Evolutionary conservation across 1,139 yeast species (phyloP).

Genomic region (Kodamaea suecica): DNA sequence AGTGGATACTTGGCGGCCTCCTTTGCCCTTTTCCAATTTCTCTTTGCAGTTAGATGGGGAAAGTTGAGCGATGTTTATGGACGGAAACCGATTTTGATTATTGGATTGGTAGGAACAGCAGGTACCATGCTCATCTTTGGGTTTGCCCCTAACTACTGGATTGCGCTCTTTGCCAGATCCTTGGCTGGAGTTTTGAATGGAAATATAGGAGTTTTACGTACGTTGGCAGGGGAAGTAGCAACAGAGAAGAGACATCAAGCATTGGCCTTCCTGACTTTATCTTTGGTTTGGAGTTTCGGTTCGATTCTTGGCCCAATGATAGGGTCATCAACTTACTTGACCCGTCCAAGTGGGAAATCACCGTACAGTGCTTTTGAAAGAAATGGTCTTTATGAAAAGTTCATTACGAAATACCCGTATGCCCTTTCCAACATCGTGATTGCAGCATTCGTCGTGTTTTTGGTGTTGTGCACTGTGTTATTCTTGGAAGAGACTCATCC

Average conservation of each 20-base stretch:
- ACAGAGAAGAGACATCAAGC: constrained; percentile 37
- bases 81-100: constrained; percentile 29
- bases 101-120: constrained; percentile 34
- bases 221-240: constrained; percentile 38
- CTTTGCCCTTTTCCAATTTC: constrained; percentile 37
- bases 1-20: constrained; percentile 38
- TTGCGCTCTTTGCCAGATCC: constrained; percentile 33
- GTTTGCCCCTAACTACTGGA: constrained; percentile 31
- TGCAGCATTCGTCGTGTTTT: constrained; percentile 37
- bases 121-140: constrained; percentile 31
- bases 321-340: constrained; percentile 45
- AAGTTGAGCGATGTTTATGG: constrained; percentile 32
- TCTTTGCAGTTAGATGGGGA: constrained; percentile 40
- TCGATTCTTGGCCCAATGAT: constrained; percentile 42
- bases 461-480: constrained; percentile 42
- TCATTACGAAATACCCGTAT: constrained; percentile 50
- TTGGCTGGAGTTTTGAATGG: constrained; percentile 37
- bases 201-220: constrained; percentile 36
- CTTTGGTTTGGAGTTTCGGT: constrained; percentile 36
- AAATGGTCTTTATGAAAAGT: constrained; percentile 14
- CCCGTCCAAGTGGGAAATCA: constrained; percentile 24
- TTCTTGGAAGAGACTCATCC: constrained; percentile 64
- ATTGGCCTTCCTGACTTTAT: constrained; percentile 34
- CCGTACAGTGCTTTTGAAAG: constrained; percentile 6
- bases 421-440: constrained; percentile 60